Evolutionary conservation across 805 yeast genomes (phyloP).

Genomic region (Lipomyces mesembrius): DNA sequence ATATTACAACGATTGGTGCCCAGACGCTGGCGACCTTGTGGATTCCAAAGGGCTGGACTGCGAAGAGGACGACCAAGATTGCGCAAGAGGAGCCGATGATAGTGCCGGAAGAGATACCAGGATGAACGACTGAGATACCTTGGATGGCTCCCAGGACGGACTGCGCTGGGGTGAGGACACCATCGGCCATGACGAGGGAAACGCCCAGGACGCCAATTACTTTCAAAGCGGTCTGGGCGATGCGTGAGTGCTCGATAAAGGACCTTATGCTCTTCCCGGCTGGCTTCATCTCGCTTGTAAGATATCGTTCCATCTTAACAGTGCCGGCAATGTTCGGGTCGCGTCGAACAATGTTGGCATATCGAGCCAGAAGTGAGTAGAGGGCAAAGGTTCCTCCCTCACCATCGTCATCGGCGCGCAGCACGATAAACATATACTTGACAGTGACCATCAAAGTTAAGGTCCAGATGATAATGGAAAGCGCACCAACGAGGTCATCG

Average conservation of each 20-base stretch:
- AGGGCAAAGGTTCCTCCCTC: slow-evolving; percentile 68
- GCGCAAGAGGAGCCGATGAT: slow-evolving; percentile 55
- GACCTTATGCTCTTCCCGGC: not conserved
- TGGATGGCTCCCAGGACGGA: slow-evolving; percentile 61
- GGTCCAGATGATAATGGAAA: slow-evolving; percentile 58
- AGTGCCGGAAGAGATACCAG: slow-evolving; percentile 48
- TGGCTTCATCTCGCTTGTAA: not conserved
- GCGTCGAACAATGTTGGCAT: slow-evolving; percentile 28
- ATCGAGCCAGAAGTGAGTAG: slow-evolving; percentile 58
- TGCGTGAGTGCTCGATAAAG: slow-evolving; percentile 45
- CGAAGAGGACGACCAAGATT: slow-evolving; percentile 52
- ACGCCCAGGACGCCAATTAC: slow-evolving; percentile 55
- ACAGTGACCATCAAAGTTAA: slow-evolving; percentile 57
- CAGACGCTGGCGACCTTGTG: slow-evolving; percentile 52
- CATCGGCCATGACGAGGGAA: slow-evolving; percentile 58
- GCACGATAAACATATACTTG: slow-evolving; percentile 57
- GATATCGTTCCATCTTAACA: slow-evolving; percentile 4
- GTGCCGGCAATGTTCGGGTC: not conserved
- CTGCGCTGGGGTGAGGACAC: slow-evolving; percentile 65
- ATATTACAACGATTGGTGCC: slow-evolving; percentile 56
- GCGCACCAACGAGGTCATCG: slow-evolving; percentile 54
- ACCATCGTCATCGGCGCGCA: slow-evolving; percentile 59
- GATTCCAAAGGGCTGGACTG: slow-evolving; percentile 56
- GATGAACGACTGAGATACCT: slow-evolving; percentile 58
- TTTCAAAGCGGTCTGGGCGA: slow-evolving; percentile 39